phyloP scores from a whole-genome alignment of 257 asterid species.

The Forsythia viridissima region DNA sequence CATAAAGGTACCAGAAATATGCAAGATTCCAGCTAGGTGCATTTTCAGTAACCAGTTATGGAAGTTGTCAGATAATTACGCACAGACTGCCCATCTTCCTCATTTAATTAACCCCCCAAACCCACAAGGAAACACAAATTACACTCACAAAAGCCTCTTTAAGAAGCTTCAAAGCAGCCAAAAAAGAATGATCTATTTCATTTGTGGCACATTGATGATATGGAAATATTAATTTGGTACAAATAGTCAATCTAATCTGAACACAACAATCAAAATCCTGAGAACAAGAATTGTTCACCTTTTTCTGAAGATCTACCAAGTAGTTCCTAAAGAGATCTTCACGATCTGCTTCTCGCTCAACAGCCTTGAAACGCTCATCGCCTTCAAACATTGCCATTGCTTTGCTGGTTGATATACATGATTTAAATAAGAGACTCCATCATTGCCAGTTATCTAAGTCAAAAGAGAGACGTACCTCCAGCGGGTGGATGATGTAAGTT shows the following conservation, averaged over 20 bases:
- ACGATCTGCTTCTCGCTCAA: conserved; percentile 88
- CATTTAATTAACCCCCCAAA: neutral
- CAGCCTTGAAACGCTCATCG: conserved; percentile 94
- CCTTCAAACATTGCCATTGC: conserved; percentile 88
- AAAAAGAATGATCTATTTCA: neutral
- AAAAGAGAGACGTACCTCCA: conserved; percentile 70
- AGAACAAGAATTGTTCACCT: conserved; percentile 39
- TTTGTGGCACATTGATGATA: neutral
- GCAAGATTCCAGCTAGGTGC: conserved; percentile 3
- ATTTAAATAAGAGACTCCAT: conserved; percentile 24
- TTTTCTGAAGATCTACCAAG: conserved; percentile 91
- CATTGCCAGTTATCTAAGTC: conserved; percentile 7
- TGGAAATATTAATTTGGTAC: neutral
- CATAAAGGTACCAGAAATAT: conserved; percentile 10
- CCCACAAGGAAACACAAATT: neutral
- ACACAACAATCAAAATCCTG: neutral
- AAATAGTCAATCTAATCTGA: neutral
- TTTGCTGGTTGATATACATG: conserved; percentile 59
- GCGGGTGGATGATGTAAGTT: conserved; percentile 83
- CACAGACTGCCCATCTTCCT: neutral
- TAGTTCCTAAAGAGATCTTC: conserved; percentile 93
- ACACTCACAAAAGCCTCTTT: neutral
- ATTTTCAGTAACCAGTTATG: neutral
- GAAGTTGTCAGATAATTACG: neutral
- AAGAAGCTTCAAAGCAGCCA: neutral